Evolutionary conservation across 176 grass and related monocot species (phyloP), one percentile per base, ranked within the genome.

Genomic region (Thinopyrum elongatum): DNA sequence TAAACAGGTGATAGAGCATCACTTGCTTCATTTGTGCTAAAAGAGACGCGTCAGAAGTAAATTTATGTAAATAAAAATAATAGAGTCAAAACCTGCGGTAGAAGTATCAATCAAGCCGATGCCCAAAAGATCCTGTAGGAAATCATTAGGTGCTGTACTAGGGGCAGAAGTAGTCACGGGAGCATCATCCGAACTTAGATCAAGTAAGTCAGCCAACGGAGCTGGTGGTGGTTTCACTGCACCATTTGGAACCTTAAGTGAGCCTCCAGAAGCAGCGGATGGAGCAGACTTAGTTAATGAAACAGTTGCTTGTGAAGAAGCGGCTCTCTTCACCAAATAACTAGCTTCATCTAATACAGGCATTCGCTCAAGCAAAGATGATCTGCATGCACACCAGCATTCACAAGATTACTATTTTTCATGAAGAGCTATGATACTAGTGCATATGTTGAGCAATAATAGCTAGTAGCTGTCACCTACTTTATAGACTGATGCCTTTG

Each of bases 291-390:
- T 96, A 84, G 88, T 78, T 77, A 77, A 79, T 78, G 80, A 82
- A 88, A 92, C 30, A 22, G 87, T 83, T 71, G 77, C 87, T 85
- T 92, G 91, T 44, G 81, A 86, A 74, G 91, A 90, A 85, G 87
- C 81, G 57, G 91, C 88, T 87, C 92, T 89, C 83, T 94, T 99
- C 80, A 72, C 12, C 60, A 99, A 79, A 86, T 94, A 99, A 81
- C 75, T 84, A 49, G 94, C 59, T 87, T 94, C 94, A 80, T 99
- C 97, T 79, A 99, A 86, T 83, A 99, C 94, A 78, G 97, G 97
- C 97, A 99, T 99, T 77, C 92, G 82, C 79, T 99, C 97, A 83
- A 99, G 89, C 65, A 99, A 94, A 86, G 94, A 96, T 71, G 97
- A 93, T 91, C 97, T 99, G 82, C 85, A 82, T 23, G 70, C 71